These are phyloP conservation scores for Trichoderma sp. DNA, from an alignment of 2,329 filamentous ascomycete genomes.

Conservation along the genomic window DNA sequence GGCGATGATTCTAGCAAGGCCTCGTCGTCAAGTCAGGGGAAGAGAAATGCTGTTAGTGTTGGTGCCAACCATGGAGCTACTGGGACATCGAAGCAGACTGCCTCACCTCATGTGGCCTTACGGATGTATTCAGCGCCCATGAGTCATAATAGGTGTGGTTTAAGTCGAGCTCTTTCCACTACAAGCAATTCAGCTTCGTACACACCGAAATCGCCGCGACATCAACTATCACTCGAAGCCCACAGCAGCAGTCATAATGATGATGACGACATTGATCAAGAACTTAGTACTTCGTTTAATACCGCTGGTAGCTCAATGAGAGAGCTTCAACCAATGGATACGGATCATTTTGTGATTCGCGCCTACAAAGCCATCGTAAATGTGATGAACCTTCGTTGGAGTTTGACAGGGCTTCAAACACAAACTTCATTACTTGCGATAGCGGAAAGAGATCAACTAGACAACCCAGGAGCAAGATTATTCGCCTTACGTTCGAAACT, in stretches of 20 bases:
- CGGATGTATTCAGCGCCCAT: neutral
- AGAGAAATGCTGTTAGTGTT: neutral
- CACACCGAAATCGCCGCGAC: neutral
- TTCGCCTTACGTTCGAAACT: neutral
- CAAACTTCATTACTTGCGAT: neutral
- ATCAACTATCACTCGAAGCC: neutral
- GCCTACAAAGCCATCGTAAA: neutral
- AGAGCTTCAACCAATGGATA: neutral
- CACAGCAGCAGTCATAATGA: neutral
- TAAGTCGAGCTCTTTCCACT: neutral
- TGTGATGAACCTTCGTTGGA: neutral
- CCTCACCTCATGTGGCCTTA: neutral
- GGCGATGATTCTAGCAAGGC: neutral
- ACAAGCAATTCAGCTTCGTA: neutral
- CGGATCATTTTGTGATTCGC: neutral
- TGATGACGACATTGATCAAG: neutral
- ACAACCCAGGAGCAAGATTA: neutral
- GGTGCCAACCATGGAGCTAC: neutral
- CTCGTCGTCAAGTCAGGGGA: neutral
- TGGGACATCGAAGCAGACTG: neutral
- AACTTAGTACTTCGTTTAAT: neutral
- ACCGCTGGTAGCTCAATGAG: neutral
- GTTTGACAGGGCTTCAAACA: neutral
- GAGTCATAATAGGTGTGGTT: neutral
- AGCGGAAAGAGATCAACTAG: neutral